A percentile compares a stretch with the other conserved stretches of the same genome.
Evolutionary conservation across 129 eudicot genomes (phyloP).

Genomic region (Scalesia atractyloides): DNA sequence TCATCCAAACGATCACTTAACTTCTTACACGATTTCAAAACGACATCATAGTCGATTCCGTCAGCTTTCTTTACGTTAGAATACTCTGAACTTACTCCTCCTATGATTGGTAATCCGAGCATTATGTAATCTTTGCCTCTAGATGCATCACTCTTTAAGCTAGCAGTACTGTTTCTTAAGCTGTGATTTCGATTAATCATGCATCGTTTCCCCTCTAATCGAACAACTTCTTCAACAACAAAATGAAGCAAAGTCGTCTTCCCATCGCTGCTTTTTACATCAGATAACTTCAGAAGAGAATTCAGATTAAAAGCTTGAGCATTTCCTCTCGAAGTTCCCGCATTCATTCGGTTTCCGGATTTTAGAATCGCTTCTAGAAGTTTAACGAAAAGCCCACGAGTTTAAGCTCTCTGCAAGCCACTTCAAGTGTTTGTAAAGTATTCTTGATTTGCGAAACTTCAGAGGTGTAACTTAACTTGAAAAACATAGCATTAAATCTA

Average conservation of each 20-base stretch:
- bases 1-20: conserved; percentile 46
- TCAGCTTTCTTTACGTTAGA: conserved; percentile 87
- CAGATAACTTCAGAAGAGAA: conserved; percentile 78
- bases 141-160: conserved; percentile 33
- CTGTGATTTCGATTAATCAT: conserved; percentile 62
- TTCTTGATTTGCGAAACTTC: conserved; percentile 64
- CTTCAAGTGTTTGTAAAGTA: conserved; percentile 60
- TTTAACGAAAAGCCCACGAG: conserved; percentile 77
- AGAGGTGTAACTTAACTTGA: conserved; percentile 57
- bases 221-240: conserved; percentile 90
- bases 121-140: conserved; percentile 53
- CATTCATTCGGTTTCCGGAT: conserved; percentile 92
- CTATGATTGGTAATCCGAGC: conserved; percentile 86
- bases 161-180: conserved; percentile 32
- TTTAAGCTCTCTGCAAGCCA: conserved; percentile 76
- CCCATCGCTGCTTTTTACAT: conserved; percentile 91
- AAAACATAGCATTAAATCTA: conserved; percentile 75
- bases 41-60: conserved; percentile 51
- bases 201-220: conserved; percentile 89
- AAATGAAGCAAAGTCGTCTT: conserved; percentile 90
- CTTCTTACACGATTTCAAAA: conserved; percentile 40
- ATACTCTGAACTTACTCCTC: conserved; percentile 83
- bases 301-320: conserved; percentile 89
- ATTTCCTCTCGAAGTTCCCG: conserved; percentile 95
- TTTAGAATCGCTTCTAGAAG: conserved; percentile 89